These are phyloP conservation scores for Claviceps purpurea DNA, from an alignment of 2,329 filamentous ascomycete genomes.

Conservation along the genomic window DNA sequence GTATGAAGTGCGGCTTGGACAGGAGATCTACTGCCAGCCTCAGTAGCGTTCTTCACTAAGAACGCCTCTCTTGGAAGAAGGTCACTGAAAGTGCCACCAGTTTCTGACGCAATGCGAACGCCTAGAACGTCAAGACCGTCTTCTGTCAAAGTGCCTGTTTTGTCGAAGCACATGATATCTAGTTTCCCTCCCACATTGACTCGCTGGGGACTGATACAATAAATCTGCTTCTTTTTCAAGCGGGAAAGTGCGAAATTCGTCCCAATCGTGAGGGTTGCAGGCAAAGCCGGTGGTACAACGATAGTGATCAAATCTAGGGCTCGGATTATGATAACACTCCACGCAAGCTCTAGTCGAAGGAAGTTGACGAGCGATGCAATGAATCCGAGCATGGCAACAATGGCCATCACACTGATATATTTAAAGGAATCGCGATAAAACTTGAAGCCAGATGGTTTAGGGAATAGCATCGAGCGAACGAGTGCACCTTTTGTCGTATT, in stretches of 20 bases:
- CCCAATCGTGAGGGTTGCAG: slow-evolving; percentile 88
- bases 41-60: not conserved
- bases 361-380: slow-evolving; percentile 89
- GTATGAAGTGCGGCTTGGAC: slow-evolving; percentile 62
- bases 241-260: slow-evolving; percentile 87
- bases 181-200: slow-evolving; percentile 95
- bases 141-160: slow-evolving; percentile 95
- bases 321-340: slow-evolving; percentile 83
- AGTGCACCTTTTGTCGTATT: slow-evolving; percentile 94
- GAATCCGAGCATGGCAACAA: slow-evolving; percentile 77
- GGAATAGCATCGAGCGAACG: slow-evolving; percentile 95
- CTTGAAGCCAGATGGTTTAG: slow-evolving; percentile 95
- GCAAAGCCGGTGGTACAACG: slow-evolving; percentile 86
- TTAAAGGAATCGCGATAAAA: slow-evolving; percentile 97
- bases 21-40: not conserved
- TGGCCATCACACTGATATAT: slow-evolving; percentile 93
- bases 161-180: slow-evolving; percentile 95
- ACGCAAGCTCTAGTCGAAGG: slow-evolving; percentile 65
- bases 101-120: slow-evolving; percentile 60
- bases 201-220: slow-evolving; percentile 93
- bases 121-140: slow-evolving; percentile 91
- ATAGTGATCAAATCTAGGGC: slow-evolving; percentile 95
- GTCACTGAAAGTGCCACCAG: slow-evolving; percentile 54
- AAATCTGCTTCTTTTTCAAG: slow-evolving; percentile 80
- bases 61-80: slow-evolving; percentile 45